Base-by-base conservation (phyloP, 2,329 filamentous ascomycete species). In the Colletotrichum somersetense region DNA sequence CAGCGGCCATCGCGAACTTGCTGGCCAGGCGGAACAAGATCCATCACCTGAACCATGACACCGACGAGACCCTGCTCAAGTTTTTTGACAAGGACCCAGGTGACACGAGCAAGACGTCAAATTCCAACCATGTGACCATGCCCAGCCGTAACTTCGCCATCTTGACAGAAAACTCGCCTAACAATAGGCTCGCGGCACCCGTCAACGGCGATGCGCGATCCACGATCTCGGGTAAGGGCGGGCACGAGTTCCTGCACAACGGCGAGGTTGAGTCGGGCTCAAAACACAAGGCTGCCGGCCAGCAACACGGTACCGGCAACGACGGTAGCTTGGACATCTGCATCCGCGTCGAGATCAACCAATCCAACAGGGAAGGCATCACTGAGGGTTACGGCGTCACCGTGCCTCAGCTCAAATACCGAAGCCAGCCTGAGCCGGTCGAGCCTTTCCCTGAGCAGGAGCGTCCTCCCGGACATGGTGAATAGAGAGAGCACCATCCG, bases 91-190 rank as follows among this genome's bases (percentile, higher is more conserved):
- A 93, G 77, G 95, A 98, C 77, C 95, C 97, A 0, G 95, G 97
- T 76, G 88, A 81, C 79, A 89, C 80, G 78, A 93, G 62, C 88
- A 97, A 95, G 83, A 93, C 92, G 5, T 89, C 91, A 1, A 84
- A 85, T 55, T 92, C 88, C 78, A 98, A 98, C 81, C 89, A 93
- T 74, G 93, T 94, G 73, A 98, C 95, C 14, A 98, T 98, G 82
- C 90, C 97, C 2, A 95, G 94, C 75, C 91, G 96, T 33, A 99
- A 99, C 80, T 99, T 94, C 87, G 96, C 96, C 77, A 92, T 93
- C 53, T 91, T 99, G 72, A 92, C 93, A 23, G 93, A 97, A 80
- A 98, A 97, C 81, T 90, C 91, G n/a, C 93, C 88, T 58, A 85
- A 86, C 77, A 86, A 86, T 67, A 57, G 71, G 73, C 77, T 53